A percentile compares a stretch with the other conserved stretches of the same genome.
phyloP scores from a whole-genome alignment of 2,329 filamentous ascomycete species.

The Lecanicillium sp. region DNA sequence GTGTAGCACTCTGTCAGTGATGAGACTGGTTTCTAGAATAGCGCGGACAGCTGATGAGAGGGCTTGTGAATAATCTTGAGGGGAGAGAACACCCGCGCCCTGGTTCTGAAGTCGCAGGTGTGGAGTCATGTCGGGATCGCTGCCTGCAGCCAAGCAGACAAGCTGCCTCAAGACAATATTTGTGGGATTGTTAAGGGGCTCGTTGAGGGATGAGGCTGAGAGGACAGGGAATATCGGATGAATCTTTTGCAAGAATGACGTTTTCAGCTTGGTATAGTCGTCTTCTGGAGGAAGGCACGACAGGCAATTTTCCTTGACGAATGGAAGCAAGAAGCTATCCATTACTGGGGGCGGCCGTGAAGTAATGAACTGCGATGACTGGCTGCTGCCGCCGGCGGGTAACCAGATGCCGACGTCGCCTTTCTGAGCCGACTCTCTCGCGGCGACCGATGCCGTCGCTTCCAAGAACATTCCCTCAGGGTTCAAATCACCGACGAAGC shows the following conservation, averaged over 20 bases:
- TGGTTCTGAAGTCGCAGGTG: slow-evolving; percentile 36
- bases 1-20: slow-evolving; percentile 46
- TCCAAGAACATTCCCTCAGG: slow-evolving; percentile 54
- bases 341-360: slow-evolving; percentile 29
- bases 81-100: slow-evolving; percentile 29
- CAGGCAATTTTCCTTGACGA: slow-evolving; percentile 38
- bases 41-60: slow-evolving; percentile 41
- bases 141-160: slow-evolving; percentile 46
- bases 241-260: slow-evolving; percentile 42
- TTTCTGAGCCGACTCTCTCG: slow-evolving; percentile 32
- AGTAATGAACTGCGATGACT: slow-evolving; percentile 29
- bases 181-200: slow-evolving; percentile 22
- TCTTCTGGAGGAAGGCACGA: slow-evolving; percentile 37
- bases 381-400: slow-evolving; percentile 20
- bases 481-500: slow-evolving; percentile 52
- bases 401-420: slow-evolving; percentile 52
- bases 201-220: slow-evolving; percentile 25
- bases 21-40: slow-evolving; percentile 44
- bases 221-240: slow-evolving; percentile 49
- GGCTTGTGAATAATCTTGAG: slow-evolving; percentile 39
- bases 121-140: slow-evolving; percentile 35
- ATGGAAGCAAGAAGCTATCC: slow-evolving; percentile 32
- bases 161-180: slow-evolving; percentile 43
- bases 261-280: slow-evolving; percentile 37
- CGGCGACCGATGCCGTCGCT: slow-evolving; percentile 32